phyloP scores from a whole-genome alignment of 768 basidiomycete species.

The Filobasidium floriforme region DNA sequence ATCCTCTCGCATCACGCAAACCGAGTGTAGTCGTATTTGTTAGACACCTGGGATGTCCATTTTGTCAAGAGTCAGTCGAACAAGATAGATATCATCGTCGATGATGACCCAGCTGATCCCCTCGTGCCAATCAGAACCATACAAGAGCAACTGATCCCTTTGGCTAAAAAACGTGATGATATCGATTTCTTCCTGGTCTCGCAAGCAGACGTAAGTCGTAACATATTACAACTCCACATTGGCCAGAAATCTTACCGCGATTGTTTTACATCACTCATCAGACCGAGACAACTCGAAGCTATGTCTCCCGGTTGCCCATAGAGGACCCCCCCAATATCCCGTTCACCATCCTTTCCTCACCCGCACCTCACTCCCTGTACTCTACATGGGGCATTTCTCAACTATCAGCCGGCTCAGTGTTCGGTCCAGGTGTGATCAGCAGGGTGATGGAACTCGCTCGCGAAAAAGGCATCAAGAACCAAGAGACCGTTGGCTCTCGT shows the following conservation, averaged over 20 bases:
- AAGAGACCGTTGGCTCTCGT: neutral
- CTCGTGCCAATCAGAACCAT: neutral
- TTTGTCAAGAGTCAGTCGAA: slow-evolving; percentile 3
- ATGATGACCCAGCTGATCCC: no score
- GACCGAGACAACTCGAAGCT: neutral
- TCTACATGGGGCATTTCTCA: slow-evolving; percentile 3
- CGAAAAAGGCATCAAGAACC: slow-evolving; percentile 3
- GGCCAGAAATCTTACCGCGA: neutral
- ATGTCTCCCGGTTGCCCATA: neutral
- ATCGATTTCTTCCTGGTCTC: neutral
- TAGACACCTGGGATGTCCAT: slow-evolving; percentile 2
- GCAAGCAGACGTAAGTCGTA: neutral
- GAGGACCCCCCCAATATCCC: neutral
- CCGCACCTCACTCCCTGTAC: neutral
- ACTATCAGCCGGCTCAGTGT: neutral
- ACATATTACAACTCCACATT: neutral
- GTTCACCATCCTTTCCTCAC: slow-evolving; percentile 2
- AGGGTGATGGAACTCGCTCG: neutral
- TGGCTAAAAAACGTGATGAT: neutral
- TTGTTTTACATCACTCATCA: neutral
- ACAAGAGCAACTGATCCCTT: slow-evolving; percentile 4
- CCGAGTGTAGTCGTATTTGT: slow-evolving; percentile 3
- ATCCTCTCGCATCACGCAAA: neutral
- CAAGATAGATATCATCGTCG: neutral
- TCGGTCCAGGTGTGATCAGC: neutral